phyloP scores from a whole-genome alignment of 768 basidiomycete species.

The Trametes punicea region DNA sequence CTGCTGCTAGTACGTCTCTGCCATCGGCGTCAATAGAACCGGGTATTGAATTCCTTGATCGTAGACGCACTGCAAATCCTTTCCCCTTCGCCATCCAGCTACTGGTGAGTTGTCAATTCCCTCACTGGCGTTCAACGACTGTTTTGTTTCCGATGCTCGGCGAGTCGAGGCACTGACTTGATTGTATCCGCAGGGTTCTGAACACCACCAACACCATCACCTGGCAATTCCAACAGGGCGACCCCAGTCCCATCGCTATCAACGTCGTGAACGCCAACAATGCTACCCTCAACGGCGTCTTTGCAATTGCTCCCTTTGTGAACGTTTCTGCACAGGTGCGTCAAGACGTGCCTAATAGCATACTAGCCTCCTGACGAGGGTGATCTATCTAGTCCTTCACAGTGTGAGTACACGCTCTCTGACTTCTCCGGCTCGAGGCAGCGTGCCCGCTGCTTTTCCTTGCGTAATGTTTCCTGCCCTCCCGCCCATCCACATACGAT shows the following conservation, averaged over 20 bases:
- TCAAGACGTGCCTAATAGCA: neutral
- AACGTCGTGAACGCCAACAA: conserved; percentile 32
- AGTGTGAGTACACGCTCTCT: neutral
- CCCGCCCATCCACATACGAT: too few relatives aligned
- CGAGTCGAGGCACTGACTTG: too few relatives aligned
- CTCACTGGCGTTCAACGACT: too few relatives aligned
- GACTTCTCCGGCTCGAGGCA: neutral
- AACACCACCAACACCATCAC: conserved; percentile 33
- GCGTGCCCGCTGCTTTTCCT: neutral
- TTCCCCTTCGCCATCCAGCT: conserved; percentile 28
- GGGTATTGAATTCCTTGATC: neutral
- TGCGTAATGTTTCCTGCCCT: neutral
- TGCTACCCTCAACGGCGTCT: conserved; percentile 34
- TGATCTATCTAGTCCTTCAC: conserved; percentile 19
- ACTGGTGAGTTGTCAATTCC: conserved; percentile 29
- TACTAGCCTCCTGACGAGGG: neutral
- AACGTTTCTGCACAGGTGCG: conserved; percentile 29
- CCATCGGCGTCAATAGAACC: neutral
- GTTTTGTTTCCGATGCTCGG: too few relatives aligned
- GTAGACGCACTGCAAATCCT: conserved; percentile 32
- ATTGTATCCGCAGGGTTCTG: conserved; percentile 33
- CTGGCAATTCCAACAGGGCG: conserved; percentile 32
- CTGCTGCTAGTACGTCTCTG: conserved; percentile 25
- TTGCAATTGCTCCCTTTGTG: conserved; percentile 34
- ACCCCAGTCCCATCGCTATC: conserved; percentile 34